A percentile compares a stretch with the other conserved stretches of the same genome.
phyloP scores from a whole-genome alignment of 257 asterid species.

The Scutellaria baicalensis region DNA sequence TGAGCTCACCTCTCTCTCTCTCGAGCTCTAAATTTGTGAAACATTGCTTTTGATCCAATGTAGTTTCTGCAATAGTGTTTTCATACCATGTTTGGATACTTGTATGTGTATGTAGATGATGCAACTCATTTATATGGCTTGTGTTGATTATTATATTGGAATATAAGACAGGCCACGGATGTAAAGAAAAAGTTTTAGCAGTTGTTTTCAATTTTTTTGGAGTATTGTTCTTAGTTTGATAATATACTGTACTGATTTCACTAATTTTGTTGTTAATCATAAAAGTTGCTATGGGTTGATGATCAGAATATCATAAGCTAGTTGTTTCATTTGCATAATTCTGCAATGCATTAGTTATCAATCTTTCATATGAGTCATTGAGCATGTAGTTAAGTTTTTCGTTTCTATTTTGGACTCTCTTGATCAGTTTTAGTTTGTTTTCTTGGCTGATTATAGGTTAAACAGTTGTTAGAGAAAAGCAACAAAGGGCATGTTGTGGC shows the following conservation, averaged over 20 bases:
- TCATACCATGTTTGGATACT: not conserved
- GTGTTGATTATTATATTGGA: not conserved
- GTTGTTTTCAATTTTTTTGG: not conserved
- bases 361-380: not conserved
- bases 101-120: not conserved
- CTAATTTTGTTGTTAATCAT: not conserved
- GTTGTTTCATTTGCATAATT: not conserved
- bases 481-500: constrained; percentile 62
- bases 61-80: not conserved
- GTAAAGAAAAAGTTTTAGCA: not conserved
- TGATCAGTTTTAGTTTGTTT: not conserved
- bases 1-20: constrained; percentile 30
- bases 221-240: not conserved
- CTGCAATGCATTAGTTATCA: not conserved
- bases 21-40: not conserved
- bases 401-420: not conserved
- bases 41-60: not conserved
- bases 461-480: constrained; percentile 67
- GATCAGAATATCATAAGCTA: not conserved
- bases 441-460: constrained; percentile 45
- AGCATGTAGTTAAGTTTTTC: not conserved
- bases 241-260: not conserved
- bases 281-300: not conserved
- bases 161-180: not conserved
- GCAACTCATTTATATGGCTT: not conserved